Evolutionary conservation across 2,329 filamentous ascomycete species (phyloP).

Genomic region (Cephalotrichum gorgonifer): DNA sequence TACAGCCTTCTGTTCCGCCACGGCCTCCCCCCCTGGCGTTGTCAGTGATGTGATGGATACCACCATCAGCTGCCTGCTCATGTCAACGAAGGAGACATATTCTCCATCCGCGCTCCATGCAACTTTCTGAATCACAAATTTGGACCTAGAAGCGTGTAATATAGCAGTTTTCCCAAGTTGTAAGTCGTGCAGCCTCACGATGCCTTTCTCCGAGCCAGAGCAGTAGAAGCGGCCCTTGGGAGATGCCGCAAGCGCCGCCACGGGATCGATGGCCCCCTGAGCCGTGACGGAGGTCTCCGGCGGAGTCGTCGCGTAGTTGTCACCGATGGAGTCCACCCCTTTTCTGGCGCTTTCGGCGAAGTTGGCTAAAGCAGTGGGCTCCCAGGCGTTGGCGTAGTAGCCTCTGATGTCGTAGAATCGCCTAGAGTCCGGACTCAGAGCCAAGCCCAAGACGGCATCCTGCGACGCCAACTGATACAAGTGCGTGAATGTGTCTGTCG

Average conservation of each 20-base stretch:
- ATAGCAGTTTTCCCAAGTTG: conserved; percentile 8
- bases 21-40: background rate
- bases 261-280: conserved; percentile 8
- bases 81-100: conserved; percentile 8
- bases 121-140: conserved; percentile 14
- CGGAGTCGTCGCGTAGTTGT: background rate
- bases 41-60: conserved; percentile 7
- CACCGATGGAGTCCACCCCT: conserved; percentile 6
- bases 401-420: conserved; percentile 19
- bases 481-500: conserved; percentile 11
- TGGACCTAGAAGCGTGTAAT: conserved; percentile 7
- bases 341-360: conserved; percentile 8
- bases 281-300: conserved; percentile 4
- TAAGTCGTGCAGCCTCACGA: conserved; percentile 9
- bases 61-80: conserved; percentile 10
- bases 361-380: conserved; percentile 13
- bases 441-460: conserved; percentile 12
- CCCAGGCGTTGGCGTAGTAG: conserved; percentile 16
- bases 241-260: conserved; percentile 12
- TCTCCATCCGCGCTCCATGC: conserved; percentile 14
- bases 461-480: conserved; percentile 18
- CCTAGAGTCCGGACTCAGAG: conserved; percentile 14
- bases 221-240: conserved; percentile 12
- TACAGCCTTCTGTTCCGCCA: too few species aligned
- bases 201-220: conserved; percentile 15